phyloP scores from a whole-genome alignment of 2,329 filamentous ascomycete species.

The Ascochyta fabae region DNA sequence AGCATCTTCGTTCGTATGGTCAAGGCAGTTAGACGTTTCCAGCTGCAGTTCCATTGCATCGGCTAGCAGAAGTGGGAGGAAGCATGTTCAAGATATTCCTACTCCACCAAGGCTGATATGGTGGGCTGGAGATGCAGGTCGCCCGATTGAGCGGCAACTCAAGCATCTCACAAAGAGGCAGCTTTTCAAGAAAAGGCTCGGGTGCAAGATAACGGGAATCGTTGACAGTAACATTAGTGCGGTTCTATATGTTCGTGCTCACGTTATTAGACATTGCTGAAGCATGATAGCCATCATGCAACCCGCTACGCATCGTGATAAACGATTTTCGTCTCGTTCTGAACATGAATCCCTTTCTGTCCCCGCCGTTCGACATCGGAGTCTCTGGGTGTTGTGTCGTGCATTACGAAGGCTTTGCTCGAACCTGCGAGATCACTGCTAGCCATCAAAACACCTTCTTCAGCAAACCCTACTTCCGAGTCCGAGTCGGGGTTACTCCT shows the following conservation, averaged over 20 bases:
- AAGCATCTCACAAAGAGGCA: not conserved
- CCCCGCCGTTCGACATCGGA: not conserved
- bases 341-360: slow-evolving; percentile 10
- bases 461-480: slow-evolving; percentile 23
- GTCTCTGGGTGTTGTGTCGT: slow-evolving; percentile 7
- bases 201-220: not conserved
- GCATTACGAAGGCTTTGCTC: slow-evolving; percentile 16
- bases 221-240: not conserved
- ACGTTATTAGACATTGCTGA: not conserved
- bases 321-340: slow-evolving; percentile 17
- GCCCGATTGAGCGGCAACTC: not conserved
- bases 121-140: not conserved
- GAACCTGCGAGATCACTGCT: slow-evolving; percentile 8
- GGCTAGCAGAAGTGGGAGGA: not conserved
- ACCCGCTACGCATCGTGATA: slow-evolving; percentile 9
- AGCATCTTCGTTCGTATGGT: too few species aligned
- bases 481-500: slow-evolving; percentile 10
- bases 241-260: not conserved
- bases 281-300: not conserved
- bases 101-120: not conserved
- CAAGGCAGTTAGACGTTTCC: not conserved
- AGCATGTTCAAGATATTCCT: not conserved
- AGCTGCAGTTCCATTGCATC: not conserved
- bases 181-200: not conserved
- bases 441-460: slow-evolving; percentile 13